A percentile compares a stretch with the other conserved stretches of the same genome.
Conservation (phyloP, 768 basidiomycete species). For the Lentinula boryana region DNA sequence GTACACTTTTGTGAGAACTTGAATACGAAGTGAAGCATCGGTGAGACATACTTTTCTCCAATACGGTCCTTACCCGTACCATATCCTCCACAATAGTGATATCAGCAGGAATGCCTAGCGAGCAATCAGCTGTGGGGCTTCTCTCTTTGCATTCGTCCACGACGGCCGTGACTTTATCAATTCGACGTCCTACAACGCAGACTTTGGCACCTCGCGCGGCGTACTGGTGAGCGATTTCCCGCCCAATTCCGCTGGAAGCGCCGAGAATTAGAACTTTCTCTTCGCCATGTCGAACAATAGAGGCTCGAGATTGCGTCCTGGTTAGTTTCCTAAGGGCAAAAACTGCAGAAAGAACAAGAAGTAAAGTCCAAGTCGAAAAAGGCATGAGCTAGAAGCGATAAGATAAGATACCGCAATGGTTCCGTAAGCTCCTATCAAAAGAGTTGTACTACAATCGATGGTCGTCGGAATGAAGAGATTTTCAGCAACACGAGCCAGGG, state of each 20-base stretch:
- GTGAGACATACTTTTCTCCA: slow-evolving; percentile 47
- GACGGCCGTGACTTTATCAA: slow-evolving; percentile 49
- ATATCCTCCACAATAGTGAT: slow-evolving; percentile 64
- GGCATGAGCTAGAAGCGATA: neutral
- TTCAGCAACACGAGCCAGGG: too few relatives aligned
- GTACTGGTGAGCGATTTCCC: slow-evolving; percentile 63
- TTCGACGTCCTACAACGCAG: slow-evolving; percentile 69
- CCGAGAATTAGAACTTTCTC: slow-evolving; percentile 55
- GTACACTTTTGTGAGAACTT: neutral
- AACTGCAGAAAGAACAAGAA: neutral
- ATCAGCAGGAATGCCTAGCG: slow-evolving; percentile 43
- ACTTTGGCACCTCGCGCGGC: slow-evolving; percentile 68
- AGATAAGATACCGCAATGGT: slow-evolving; percentile 1
- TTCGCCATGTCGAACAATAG: neutral
- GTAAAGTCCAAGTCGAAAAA: neutral
- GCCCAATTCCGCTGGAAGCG: slow-evolving; percentile 80
- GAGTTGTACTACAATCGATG: too few relatives aligned
- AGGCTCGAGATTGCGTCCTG: neutral
- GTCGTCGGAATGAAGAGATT: too few relatives aligned
- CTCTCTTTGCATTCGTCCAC: slow-evolving; percentile 46
- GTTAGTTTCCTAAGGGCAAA: neutral
- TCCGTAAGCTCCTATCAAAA: slow-evolving; percentile 22
- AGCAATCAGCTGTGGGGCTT: slow-evolving; percentile 1
- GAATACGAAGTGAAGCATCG: neutral
- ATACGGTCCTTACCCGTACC: slow-evolving; percentile 43